phyloP scores from a whole-genome alignment of 495 filamentous ascomycete genomes.

The Aspergillus biplanus region DNA sequence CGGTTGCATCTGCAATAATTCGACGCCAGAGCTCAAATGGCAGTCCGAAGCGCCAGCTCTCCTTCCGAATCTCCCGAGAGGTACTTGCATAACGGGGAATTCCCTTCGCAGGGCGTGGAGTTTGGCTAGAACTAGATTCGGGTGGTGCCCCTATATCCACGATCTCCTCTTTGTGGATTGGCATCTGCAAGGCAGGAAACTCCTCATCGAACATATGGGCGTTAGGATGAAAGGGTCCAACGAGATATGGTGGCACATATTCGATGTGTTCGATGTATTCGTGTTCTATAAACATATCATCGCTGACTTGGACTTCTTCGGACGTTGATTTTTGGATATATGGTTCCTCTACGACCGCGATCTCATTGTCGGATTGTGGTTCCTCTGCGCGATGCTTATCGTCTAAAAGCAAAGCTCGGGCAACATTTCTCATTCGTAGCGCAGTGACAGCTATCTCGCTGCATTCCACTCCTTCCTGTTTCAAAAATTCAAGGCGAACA shows the following conservation, averaged over 20 bases:
- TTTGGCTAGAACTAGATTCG: not conserved
- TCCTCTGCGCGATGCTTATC: slow-evolving; percentile 23
- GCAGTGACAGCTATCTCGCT: slow-evolving; percentile 40
- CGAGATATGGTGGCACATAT: not conserved
- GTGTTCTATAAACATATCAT: not conserved
- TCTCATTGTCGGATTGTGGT: slow-evolving; percentile 4
- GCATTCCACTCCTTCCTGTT: slow-evolving; percentile 32
- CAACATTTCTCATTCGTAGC: slow-evolving; percentile 35
- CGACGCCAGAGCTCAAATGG: slow-evolving; percentile 36
- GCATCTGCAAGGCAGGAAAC: slow-evolving; percentile 22
- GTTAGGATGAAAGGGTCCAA: slow-evolving; percentile 25
- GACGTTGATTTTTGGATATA: not conserved
- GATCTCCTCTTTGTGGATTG: slow-evolving; percentile 9
- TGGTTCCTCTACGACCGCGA: slow-evolving; percentile 8
- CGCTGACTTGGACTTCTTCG: slow-evolving; percentile 3
- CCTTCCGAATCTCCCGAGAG: slow-evolving; percentile 12
- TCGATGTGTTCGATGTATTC: slow-evolving; percentile 16
- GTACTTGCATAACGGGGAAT: not conserved
- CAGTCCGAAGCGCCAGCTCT: slow-evolving; percentile 30
- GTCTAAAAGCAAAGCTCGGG: slow-evolving; percentile 36
- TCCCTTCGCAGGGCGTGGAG: slow-evolving; percentile 7
- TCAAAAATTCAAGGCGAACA: slow-evolving; percentile 30
- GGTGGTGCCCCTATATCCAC: slow-evolving; percentile 1
- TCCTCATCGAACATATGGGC: slow-evolving; percentile 21
- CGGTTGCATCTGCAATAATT: slow-evolving; percentile 38